Evolutionary conservation across 352 stramenopile genomes (phyloP), one percentile per base, ranked within the genome.

Genomic region (Globisporangium emineosum): DNA sequence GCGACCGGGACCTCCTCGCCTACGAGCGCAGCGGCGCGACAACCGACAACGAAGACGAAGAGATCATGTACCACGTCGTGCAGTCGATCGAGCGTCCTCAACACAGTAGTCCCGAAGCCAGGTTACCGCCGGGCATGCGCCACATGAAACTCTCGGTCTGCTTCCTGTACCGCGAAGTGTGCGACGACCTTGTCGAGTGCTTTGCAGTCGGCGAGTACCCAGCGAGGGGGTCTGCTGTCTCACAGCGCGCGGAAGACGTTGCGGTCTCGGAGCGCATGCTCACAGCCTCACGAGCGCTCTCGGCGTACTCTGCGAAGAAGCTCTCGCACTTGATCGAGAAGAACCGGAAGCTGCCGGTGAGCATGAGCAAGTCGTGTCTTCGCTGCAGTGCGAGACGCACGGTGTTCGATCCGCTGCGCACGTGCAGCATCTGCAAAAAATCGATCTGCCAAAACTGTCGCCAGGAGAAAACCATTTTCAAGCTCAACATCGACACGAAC

Each of bases 11-110:
- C 45, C 47, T 87, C 62, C 68, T 88, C 42, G 81, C 78, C 42
- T 89, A 84, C 58, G 80, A 89, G 64, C 76, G 78, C 47, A 87
- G 83, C 74, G 80, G 80, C 5, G 60, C 75, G 57, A 78, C 69
- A 10, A 33, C 75, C 19, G 69, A 81, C 7, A 71, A 76, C 32
- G 68, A 80, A 57, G 70, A 60, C 62, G 62, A 72, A 13, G 75
- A 86, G 54, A 27, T 89, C 23, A 70, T 68, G 25, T 89, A 89
- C 58, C 80, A 87, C 51, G 64, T 84, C 27, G 58, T 86, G 23
- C 65, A 79, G 56, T 77, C 76, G 42, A 43, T 89, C 40, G 73
- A 81, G 53, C 80, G 79, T 21, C 62, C 68, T 0, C 70, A 33
- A 84, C 27, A 81, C 73, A 73, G 72, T 72, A 25, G 45, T 17